Conservation (phyloP, 805 yeast species). For the Lachancea waltii region DNA sequence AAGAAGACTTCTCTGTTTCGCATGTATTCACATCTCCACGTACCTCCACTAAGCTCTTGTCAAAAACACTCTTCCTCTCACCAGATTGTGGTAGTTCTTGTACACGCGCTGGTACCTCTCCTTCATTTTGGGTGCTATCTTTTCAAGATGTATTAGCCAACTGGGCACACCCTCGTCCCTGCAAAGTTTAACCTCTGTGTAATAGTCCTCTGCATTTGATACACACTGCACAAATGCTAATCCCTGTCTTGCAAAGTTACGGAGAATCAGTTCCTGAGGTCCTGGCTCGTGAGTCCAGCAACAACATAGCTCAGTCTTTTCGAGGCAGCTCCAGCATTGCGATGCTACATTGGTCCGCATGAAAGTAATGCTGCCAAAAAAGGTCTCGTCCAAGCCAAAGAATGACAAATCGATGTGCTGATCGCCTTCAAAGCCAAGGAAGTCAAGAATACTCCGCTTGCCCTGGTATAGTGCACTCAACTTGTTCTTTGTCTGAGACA, state of each 20-base stretch:
- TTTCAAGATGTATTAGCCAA: not conserved
- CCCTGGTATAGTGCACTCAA: not conserved
- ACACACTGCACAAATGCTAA: not conserved
- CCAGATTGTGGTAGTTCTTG: not conserved
- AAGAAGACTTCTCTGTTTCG: not conserved
- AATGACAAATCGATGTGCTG: too few relatives aligned
- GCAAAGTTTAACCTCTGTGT: not conserved
- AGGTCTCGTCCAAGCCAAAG: too few relatives aligned
- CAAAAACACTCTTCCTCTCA: not conserved
- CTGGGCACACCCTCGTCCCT: not conserved
- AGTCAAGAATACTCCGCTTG: not conserved
- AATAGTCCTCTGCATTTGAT: not conserved
- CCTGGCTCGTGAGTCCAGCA: not conserved
- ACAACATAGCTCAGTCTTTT: not conserved
- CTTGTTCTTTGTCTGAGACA: not conserved
- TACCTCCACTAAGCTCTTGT: not conserved
- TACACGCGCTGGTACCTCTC: not conserved
- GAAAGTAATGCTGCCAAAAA: not conserved
- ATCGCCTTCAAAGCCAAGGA: too few relatives aligned
- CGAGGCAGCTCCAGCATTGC: not conserved
- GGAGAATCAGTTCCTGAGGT: not conserved
- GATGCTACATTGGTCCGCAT: not conserved
- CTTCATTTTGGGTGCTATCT: not conserved
- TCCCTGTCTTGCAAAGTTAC: not conserved
- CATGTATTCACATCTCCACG: not conserved